Evolutionary conservation across 2,329 filamentous ascomycete genomes (phyloP), one percentile per base, ranked within the genome.

Genomic region (Didymella glomerata): DNA sequence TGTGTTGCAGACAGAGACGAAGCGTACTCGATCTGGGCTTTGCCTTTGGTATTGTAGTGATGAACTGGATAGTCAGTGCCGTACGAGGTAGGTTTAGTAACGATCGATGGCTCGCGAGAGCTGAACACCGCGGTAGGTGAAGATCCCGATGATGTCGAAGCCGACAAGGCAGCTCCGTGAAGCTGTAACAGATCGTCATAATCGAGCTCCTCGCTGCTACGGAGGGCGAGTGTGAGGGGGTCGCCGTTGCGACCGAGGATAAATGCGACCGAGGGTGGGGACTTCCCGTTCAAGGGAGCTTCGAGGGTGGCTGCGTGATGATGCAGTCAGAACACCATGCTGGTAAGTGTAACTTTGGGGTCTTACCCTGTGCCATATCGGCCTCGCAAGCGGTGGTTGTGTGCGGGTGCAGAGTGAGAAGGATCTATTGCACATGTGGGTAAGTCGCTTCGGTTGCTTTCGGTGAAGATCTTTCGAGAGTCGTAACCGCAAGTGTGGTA

Each of bases 71-170:
- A 69, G 47, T 45, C 59, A 48, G 68, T 71, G 11, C 67, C 64
- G n/a, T 59, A 52, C n/a, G 70, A 72, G 3, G 71, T 74, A n/a
- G 68, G 69, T 48, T 68, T 69, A 13, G 71, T 74, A n/a, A 49
- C 30, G 41, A 56, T 64, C 3, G 71, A 71, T 8, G 62, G 57
- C 34, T 67, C 60, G 34, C 48, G 60, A 3, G 62, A 64, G 51
- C 60, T 68, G 42, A 67, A 69, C 1, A 68, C 57, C 10, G 60
- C 56, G 1, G 57, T 58, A 9, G 59, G 61, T 2, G 61, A 57
- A 2, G 62, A 62, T 16, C 55, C 60, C 9, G 56, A 0, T 2
- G 67, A 64, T 3, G 66, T 62, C 7, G 63, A 34, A 4, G 51
- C 24, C 5, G 60, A 56, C 10, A 63, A 61, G 18, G 57, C 50